phyloP scores from a whole-genome alignment of 257 asterid species.

The Solanum arcanum region DNA sequence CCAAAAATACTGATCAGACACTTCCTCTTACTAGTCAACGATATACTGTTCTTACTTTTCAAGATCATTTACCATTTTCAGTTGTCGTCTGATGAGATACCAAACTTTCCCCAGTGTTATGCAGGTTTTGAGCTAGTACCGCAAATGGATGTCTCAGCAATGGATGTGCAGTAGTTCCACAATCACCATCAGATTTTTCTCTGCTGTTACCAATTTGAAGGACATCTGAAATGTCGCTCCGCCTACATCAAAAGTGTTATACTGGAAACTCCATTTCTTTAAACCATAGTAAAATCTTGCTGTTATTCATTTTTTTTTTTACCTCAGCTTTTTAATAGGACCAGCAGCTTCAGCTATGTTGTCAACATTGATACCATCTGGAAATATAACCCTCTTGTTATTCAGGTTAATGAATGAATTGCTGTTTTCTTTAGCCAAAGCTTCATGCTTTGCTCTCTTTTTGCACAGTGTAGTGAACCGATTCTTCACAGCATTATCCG shows the following conservation, averaged over 20 bases:
- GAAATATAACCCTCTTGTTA: slow-evolving; percentile 79
- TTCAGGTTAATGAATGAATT: slow-evolving; percentile 52
- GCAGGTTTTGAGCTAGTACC: slow-evolving; percentile 43
- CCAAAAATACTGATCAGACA: neutral
- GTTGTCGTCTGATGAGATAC: slow-evolving; percentile 22
- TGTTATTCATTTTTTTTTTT: neutral
- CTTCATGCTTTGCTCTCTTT: slow-evolving; percentile 89
- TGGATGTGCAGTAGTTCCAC: slow-evolving; percentile 26
- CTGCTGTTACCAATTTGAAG: slow-evolving; percentile 23
- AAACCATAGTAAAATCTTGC: neutral
- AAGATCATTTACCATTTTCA: slow-evolving; percentile 12
- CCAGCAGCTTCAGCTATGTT: slow-evolving; percentile 38
- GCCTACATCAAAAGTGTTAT: slow-evolving; percentile 16
- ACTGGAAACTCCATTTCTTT: neutral
- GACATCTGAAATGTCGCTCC: slow-evolving; percentile 27
- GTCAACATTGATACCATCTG: slow-evolving; percentile 26
- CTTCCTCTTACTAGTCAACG: neutral
- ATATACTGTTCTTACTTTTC: neutral
- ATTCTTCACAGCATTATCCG: slow-evolving; percentile 98
- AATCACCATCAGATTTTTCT: slow-evolving; percentile 30
- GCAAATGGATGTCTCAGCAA: slow-evolving; percentile 63
- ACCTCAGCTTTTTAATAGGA: slow-evolving; percentile 75
- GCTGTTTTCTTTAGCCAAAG: slow-evolving; percentile 73
- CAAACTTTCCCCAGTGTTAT: slow-evolving; percentile 19
- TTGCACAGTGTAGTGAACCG: slow-evolving; percentile 93